Base-by-base conservation (phyloP, 2,329 filamentous ascomycete genomes). In the Phyllosticta citriasiana region DNA sequence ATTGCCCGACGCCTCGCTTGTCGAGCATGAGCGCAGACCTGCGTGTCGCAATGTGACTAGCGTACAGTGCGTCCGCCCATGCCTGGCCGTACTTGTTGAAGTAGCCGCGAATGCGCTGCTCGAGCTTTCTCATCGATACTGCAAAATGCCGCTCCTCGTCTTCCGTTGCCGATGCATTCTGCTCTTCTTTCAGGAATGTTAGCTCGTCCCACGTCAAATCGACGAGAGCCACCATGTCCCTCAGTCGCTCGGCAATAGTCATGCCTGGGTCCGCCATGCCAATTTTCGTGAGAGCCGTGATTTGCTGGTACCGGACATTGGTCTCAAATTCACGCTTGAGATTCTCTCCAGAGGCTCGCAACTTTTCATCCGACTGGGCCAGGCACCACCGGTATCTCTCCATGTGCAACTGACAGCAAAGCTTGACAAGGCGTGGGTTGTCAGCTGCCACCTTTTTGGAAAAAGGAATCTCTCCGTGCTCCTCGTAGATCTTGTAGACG, bases 11-110 rank as follows among this genome's bases (percentile, higher is more conserved):
- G 26, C 86, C 79, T 63, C 89, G 89, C 70, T 80, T 67, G 67
- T 86, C 82, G 59, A 99, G 80, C 27, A 97, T 65, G 55, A 67
- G 66, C 5, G 63, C 69, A 2, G 70, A 67, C 50, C 69, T 66
- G 53, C 68, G 66, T 67, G 83, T 82, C 35, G 83, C 79, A 59
- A 97, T 86, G 60, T 93, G 80, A 64, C 87, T 86, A 62, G 89
- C 84, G 72, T 96, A 97, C 64, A 91, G 88, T 0, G 90, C 88
- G 66, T 86, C 86, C 3, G 88, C 86, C 72, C 88, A 91, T 0
- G 78, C 76, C 64, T 85, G 79, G 16, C 84, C 84, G 66, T 88
- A 89, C 26, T 76, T 79, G n/a, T 80, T 78, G 68, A 91, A 88
- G 67, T 83, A 82, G 6, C 71, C 66, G 27, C 71, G 68, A n/a